Conservation (phyloP, 1,139 yeast genomes). For the Protomyces pachydermus region DNA sequence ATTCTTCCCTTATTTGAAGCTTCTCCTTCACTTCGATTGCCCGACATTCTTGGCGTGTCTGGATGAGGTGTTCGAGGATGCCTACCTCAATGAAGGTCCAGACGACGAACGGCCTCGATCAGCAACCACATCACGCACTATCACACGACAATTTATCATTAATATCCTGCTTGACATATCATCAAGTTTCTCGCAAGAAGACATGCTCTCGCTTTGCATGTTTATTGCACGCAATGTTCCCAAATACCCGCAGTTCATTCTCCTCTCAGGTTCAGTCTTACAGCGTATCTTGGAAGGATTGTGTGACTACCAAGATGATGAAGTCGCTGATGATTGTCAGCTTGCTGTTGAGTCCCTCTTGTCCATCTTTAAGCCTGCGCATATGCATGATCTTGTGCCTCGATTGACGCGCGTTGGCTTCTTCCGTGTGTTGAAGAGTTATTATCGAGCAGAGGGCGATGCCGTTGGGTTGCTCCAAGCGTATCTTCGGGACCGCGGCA, state of each 20-base stretch:
- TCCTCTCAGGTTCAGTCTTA: slow-evolving; percentile 58
- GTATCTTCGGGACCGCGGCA: slow-evolving; percentile 38
- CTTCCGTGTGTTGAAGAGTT: slow-evolving; percentile 53
- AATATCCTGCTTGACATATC: slow-evolving; percentile 57
- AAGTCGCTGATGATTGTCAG: slow-evolving; percentile 57
- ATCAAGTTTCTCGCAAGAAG: slow-evolving; percentile 39
- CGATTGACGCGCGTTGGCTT: slow-evolving; percentile 53
- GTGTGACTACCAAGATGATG: slow-evolving; percentile 44
- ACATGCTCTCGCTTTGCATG: slow-evolving; percentile 50
- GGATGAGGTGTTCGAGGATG: slow-evolving; percentile 75
- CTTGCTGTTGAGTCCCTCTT: slow-evolving; percentile 65
- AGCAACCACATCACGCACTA: slow-evolving; percentile 36
- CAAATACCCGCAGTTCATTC: slow-evolving; percentile 70
- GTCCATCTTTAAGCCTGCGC: slow-evolving; percentile 56
- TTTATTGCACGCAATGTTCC: slow-evolving; percentile 74
- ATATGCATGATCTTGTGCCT: slow-evolving; percentile 47
- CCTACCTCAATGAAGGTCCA: slow-evolving; percentile 47
- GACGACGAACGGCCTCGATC: slow-evolving; percentile 34
- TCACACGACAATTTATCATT: slow-evolving; percentile 61
- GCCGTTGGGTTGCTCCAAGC: slow-evolving; percentile 50
- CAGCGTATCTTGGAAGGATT: slow-evolving; percentile 49
- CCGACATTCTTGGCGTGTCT: slow-evolving; percentile 58
- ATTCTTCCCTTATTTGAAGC: slow-evolving; percentile 56
- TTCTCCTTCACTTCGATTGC: slow-evolving; percentile 50
- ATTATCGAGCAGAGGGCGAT: slow-evolving; percentile 53